Evolutionary conservation across 2,329 filamentous ascomycete genomes (phyloP).

Genomic region (Nemania serpens): DNA sequence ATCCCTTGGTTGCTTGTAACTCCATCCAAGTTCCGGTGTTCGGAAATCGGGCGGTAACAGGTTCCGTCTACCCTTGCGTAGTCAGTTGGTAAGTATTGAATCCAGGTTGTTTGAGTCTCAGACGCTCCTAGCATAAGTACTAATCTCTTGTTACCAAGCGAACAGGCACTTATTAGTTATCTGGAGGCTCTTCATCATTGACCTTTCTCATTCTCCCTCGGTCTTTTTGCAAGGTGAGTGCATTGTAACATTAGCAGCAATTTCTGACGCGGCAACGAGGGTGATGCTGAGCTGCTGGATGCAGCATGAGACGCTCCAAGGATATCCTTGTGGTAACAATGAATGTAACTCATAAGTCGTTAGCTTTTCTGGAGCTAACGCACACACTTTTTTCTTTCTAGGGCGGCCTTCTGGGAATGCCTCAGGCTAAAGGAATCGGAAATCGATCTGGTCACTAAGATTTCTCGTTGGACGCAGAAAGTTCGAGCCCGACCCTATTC

Average conservation of each 20-base stretch:
- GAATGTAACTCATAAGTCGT: constrained; percentile 7
- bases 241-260: constrained; percentile 3
- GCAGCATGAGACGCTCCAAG: neutral
- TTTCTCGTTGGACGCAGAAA: constrained; percentile 4
- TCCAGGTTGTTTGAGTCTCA: neutral
- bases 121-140: neutral
- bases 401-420: constrained; percentile 5
- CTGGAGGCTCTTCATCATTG: constrained; percentile 6
- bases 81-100: neutral
- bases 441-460: neutral
- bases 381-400: neutral
- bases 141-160: constrained; percentile 1
- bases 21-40: neutral
- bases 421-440: neutral
- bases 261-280: constrained; percentile 5
- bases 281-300: neutral
- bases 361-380: constrained; percentile 3
- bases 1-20: neutral
- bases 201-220: neutral
- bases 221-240: neutral
- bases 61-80: neutral
- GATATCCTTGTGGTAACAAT: neutral
- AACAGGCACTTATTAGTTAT: neutral
- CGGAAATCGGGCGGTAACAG: constrained; percentile 1
- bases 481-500: constrained; percentile 1